Evolutionary conservation across 2,329 filamentous ascomycete genomes (phyloP).

Genomic region (Paradendryphiella salina): DNA sequence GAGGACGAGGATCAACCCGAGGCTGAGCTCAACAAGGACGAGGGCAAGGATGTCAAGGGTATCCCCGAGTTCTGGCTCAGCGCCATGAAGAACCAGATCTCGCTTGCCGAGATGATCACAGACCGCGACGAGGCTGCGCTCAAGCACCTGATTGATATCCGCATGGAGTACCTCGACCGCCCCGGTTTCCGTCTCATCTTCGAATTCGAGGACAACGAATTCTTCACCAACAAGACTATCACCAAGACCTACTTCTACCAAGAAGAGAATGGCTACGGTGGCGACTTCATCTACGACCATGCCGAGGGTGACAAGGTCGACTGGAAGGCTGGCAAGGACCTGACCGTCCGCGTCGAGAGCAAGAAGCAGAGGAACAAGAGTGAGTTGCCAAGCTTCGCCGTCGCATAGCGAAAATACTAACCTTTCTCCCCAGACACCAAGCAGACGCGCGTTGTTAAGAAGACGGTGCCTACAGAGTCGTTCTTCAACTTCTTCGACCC

Average conservation of each 20-base stretch:
- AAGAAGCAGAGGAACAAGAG: slow-evolving; percentile 99
- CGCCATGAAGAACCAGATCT: slow-evolving; percentile 99
- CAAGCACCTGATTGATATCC: slow-evolving; percentile 86
- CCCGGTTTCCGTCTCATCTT: slow-evolving; percentile 98
- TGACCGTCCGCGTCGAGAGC: slow-evolving; percentile 93
- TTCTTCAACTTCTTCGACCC: slow-evolving; percentile 99
- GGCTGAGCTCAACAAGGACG: slow-evolving; percentile 63
- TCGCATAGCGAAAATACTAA: slow-evolving; percentile 17
- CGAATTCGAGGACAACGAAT: slow-evolving; percentile 92
- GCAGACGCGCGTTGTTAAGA: slow-evolving; percentile 98
- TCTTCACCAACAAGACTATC: slow-evolving; percentile 95
- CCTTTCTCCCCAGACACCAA: slow-evolving; percentile 76
- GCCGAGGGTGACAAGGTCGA: slow-evolving; percentile 98
- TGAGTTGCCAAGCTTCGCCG: slow-evolving; percentile 53
- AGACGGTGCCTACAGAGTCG: slow-evolving; percentile 96
- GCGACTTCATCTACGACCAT: slow-evolving; percentile 99
- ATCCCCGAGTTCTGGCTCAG: slow-evolving; percentile 99
- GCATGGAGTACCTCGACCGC: slow-evolving; percentile 99
- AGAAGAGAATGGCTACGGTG: slow-evolving; percentile 96
- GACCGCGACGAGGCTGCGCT: slow-evolving; percentile 94
- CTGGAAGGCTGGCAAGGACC: slow-evolving; percentile 90
- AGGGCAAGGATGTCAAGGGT: slow-evolving; percentile 64
- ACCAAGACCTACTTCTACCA: slow-evolving; percentile 99
- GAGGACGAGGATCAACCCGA: slow-evolving; percentile 53
- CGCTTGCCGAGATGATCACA: slow-evolving; percentile 97